Conservation (phyloP, 345 rosid genomes). For the Corymbia maculata region DNA sequence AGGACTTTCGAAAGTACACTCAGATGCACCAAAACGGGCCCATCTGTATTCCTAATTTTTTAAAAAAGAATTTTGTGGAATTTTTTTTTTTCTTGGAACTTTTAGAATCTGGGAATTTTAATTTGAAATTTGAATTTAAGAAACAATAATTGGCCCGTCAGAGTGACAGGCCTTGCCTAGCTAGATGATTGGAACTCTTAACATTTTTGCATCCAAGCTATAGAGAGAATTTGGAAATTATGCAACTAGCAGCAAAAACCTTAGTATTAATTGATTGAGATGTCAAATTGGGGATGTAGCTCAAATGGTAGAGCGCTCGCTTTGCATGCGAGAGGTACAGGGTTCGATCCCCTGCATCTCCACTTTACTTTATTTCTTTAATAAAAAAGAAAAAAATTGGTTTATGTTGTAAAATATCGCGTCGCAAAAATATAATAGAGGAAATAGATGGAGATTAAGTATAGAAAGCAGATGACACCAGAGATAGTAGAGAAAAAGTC, state of each 20-base stretch:
- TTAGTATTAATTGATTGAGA: too few species aligned
- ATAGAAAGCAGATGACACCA: too few species aligned
- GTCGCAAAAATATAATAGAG: too few species aligned
- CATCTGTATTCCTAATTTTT: background rate
- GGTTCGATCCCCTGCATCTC: constrained; percentile 51
- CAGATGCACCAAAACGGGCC: background rate
- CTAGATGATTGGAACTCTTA: background rate
- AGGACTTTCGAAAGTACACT: background rate
- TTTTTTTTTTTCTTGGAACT: background rate
- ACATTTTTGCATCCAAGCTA: background rate
- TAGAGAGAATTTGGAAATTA: too few species aligned
- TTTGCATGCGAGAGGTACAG: constrained; percentile 51
- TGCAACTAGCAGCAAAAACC: accelerated
- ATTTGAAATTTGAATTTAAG: too few species aligned
- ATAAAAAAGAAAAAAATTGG: too few species aligned
- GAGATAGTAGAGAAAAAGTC: too few species aligned
- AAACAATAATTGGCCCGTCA: background rate
- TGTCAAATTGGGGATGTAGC: constrained; percentile 32
- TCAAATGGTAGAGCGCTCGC: constrained; percentile 62
- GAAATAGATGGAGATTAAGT: too few species aligned
- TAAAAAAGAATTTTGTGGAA: too few species aligned
- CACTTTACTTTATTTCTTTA: background rate
- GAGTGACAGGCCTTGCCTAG: background rate
- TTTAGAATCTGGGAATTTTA: too few species aligned
- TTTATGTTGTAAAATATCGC: too few species aligned